Evolutionary conservation across 2,329 filamentous ascomycete species (phyloP), one percentile per base, ranked within the genome.

Genomic region (Pestalotiopsis sp.): DNA sequence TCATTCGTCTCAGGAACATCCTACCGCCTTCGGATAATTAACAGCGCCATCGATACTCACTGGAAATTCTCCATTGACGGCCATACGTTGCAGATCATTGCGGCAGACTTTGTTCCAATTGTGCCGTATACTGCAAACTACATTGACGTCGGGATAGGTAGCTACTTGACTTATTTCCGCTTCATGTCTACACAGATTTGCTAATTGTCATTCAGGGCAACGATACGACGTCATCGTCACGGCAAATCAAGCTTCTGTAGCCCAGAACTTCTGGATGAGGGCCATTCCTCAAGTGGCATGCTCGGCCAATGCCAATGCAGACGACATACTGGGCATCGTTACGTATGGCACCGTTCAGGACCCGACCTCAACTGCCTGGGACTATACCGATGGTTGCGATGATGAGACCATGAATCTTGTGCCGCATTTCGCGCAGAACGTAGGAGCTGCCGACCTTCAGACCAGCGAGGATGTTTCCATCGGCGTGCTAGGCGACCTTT

Each of bases 31-130:
- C 76, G 84, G 3, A 75, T 86, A 4, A 77, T 86, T 69, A 85
- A 85, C 71, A 76, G 74, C 4, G 79, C 79, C 38, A 72, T 79
- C n/a, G 80, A 82, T 38, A 79, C 76, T 0, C 76, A 78, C 69
- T 80, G 79, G 72, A 79, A 81, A 66, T 86, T 86, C 71, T 80
- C 78, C 58, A 84, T 87, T 68, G 85, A 87, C 73, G 81, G 83
- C 55, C 88, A 90, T 74, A 81, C 72, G 1, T 75, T 90, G 70
- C 85, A 80, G 0, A 86, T 90, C 52, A 87, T 90, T 59, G 81
- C 82, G 0, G 80, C 77, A 17, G 88, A 89, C 68, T 77, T 89
- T 3, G 86, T 90, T 0, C 85, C 87, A 2, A 81, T 90, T 17
- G 72, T 80, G 39, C 87, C 87, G 0, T 90, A 85, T 69, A 76